phyloP scores from a whole-genome alignment of 176 grass and related monocot species.

The Bolboschoenus planiculmis region DNA sequence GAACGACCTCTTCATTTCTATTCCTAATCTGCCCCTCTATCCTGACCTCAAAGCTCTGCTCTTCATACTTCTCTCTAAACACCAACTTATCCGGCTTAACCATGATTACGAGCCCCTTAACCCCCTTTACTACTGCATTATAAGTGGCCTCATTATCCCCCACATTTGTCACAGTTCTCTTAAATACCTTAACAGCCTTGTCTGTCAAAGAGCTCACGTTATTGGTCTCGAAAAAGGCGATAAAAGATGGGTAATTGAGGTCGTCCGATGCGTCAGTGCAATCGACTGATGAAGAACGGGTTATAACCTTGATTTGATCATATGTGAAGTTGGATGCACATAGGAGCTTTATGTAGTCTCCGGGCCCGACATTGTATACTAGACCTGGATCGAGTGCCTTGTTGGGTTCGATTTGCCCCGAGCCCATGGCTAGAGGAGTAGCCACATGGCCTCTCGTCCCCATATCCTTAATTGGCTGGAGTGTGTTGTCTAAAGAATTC shows the following conservation, averaged over 20 bases:
- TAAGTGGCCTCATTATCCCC: constrained; percentile 47
- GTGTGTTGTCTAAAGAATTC: constrained; percentile 28
- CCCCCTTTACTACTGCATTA: constrained; percentile 30
- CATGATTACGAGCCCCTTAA: constrained; percentile 37
- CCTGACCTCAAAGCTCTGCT: constrained; percentile 51
- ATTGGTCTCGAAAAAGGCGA: constrained; percentile 37
- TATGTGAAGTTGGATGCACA: constrained; percentile 64
- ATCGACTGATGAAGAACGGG: constrained; percentile 23
- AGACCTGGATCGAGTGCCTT: constrained; percentile 58
- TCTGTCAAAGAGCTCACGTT: background rate
- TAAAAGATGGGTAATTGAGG: constrained; percentile 88
- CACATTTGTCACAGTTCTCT: constrained; percentile 50
- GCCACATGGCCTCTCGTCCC: background rate
- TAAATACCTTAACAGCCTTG: constrained; percentile 25
- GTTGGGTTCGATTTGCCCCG: constrained; percentile 62
- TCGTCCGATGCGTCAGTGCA: constrained; percentile 46
- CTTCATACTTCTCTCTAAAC: constrained; percentile 50
- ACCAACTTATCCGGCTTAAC: constrained; percentile 22
- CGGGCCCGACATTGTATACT: constrained; percentile 51
- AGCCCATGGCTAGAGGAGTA: constrained; percentile 55
- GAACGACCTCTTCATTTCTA: constrained; percentile 27
- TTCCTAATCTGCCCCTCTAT: constrained; percentile 37
- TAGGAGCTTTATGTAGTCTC: constrained; percentile 49
- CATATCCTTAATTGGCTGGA: constrained; percentile 37
- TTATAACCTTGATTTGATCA: constrained; percentile 52